Conservation (phyloP, 2,329 filamentous ascomycete species). For the Didymella pinodella region DNA sequence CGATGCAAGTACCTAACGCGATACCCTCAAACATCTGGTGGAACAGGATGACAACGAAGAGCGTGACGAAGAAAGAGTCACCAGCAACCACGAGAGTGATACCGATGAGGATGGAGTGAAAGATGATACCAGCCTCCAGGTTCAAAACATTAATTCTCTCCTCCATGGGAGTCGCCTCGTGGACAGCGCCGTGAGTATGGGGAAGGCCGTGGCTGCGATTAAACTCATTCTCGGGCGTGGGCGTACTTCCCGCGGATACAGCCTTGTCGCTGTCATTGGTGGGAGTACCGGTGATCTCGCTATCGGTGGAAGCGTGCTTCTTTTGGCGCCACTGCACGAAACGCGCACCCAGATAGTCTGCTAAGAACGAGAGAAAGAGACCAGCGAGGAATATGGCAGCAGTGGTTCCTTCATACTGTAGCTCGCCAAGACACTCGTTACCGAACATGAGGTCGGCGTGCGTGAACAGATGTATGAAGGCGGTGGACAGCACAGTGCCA, state of each 20-base stretch:
- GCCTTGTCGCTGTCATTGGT: slow-evolving; percentile 27
- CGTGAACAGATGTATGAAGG: slow-evolving; percentile 75
- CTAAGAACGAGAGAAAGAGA: slow-evolving; percentile 73
- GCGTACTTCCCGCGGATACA: slow-evolving; percentile 18
- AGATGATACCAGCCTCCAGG: slow-evolving; percentile 76
- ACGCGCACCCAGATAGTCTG: slow-evolving; percentile 72
- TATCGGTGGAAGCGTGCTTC: slow-evolving; percentile 26
- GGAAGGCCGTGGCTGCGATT: slow-evolving; percentile 24
- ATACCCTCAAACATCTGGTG: slow-evolving; percentile 82
- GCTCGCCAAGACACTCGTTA: slow-evolving; percentile 71
- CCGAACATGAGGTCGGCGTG: slow-evolving; percentile 76
- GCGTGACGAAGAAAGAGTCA: slow-evolving; percentile 60
- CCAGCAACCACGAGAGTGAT: slow-evolving; percentile 65
- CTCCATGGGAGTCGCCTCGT: slow-evolving; percentile 32
- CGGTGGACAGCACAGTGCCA: slow-evolving; percentile 75
- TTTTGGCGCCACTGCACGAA: slow-evolving; percentile 56
- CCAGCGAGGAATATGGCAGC: slow-evolving; percentile 78
- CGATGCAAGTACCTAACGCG: slow-evolving; percentile 75
- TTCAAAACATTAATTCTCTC: slow-evolving; percentile 70
- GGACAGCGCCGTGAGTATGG: slow-evolving; percentile 36
- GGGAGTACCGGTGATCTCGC: slow-evolving; percentile 24
- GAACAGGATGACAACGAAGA: slow-evolving; percentile 73
- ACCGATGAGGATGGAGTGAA: slow-evolving; percentile 74
- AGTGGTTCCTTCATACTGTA: slow-evolving; percentile 73
- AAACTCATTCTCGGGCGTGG: slow-evolving; percentile 27